These are phyloP conservation scores for Pseudogymnoascus sp. DNA, from an alignment of 2,329 filamentous ascomycete genomes.

Conservation along the genomic window DNA sequence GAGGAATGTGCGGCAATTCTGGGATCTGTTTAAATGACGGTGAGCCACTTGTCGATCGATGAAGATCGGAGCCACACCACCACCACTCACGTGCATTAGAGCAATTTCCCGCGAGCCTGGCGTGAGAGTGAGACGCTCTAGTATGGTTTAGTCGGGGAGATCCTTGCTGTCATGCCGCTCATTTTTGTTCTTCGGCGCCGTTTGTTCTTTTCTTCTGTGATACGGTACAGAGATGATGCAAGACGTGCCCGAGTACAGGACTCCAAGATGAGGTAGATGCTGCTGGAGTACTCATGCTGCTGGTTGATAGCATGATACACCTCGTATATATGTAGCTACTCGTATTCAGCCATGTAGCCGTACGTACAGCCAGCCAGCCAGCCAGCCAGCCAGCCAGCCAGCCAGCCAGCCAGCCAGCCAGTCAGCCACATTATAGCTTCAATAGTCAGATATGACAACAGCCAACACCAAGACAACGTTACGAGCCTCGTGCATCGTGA, in stretches of 20 bases:
- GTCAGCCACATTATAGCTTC: neutral
- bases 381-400: too few relatives aligned
- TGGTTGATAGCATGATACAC: neutral
- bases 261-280: neutral
- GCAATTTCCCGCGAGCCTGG: neutral
- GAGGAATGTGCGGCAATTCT: neutral
- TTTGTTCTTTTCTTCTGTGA: neutral
- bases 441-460: neutral
- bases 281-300: neutral
- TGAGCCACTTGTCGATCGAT: neutral
- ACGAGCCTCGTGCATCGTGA: neutral
- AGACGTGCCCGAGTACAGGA: neutral
- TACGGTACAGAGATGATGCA: neutral
- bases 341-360: neutral
- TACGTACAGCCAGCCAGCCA: too few relatives aligned
- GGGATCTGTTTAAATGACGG: neutral
- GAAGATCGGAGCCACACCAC: neutral
- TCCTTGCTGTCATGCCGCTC: neutral
- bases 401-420: neutral
- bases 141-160: neutral
- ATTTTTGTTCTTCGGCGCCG: neutral
- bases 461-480: neutral
- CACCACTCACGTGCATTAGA: neutral
- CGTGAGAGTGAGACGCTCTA: neutral
- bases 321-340: neutral